Conservation (phyloP, 495 filamentous ascomycete genomes). For the Xylaria cubensis region DNA sequence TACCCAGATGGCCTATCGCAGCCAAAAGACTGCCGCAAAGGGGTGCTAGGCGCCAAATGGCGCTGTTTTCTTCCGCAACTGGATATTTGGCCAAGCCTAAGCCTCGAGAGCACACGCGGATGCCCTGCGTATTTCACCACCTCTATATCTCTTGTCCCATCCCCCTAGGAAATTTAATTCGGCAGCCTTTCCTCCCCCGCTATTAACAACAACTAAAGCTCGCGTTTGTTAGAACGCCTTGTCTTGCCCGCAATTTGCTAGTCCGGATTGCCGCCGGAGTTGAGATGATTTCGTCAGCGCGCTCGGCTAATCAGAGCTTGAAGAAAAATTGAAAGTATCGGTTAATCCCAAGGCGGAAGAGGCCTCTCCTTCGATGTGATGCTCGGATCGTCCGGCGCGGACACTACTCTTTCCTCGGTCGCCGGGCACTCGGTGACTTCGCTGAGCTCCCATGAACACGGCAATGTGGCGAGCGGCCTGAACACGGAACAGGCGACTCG, state of each 20-base stretch:
- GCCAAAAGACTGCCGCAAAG: slow-evolving; percentile 17
- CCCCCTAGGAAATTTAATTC: slow-evolving; percentile 24
- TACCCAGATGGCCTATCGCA: slow-evolving; percentile 19
- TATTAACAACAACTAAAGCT: slow-evolving; percentile 12
- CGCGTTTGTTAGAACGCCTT: slow-evolving; percentile 23
- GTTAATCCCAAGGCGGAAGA: slow-evolving; percentile 19
- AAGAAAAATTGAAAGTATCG: slow-evolving; percentile 17
- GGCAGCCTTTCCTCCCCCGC: slow-evolving; percentile 24
- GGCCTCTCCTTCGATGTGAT: slow-evolving; percentile 28
- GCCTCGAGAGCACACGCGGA: slow-evolving; percentile 24
- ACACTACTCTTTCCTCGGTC: slow-evolving; percentile 16
- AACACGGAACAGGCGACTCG: slow-evolving; percentile 19
- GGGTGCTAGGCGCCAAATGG: slow-evolving; percentile 22
- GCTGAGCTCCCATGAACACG: slow-evolving; percentile 22
- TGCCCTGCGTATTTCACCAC: slow-evolving; percentile 14
- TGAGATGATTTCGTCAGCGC: slow-evolving; percentile 23
- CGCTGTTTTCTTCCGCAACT: slow-evolving; percentile 23
- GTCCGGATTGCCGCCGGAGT: slow-evolving; percentile 19
- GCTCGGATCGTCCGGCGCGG: slow-evolving; percentile 25
- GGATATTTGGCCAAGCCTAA: slow-evolving; percentile 26
- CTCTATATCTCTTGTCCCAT: slow-evolving; percentile 21
- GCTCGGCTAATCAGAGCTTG: slow-evolving; percentile 15
- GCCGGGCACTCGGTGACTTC: slow-evolving; percentile 20
- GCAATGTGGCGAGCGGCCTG: slow-evolving; percentile 23
- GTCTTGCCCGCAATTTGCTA: slow-evolving; percentile 1